Conservation (phyloP, 306 rosid species). For the Rosa persica region DNA sequence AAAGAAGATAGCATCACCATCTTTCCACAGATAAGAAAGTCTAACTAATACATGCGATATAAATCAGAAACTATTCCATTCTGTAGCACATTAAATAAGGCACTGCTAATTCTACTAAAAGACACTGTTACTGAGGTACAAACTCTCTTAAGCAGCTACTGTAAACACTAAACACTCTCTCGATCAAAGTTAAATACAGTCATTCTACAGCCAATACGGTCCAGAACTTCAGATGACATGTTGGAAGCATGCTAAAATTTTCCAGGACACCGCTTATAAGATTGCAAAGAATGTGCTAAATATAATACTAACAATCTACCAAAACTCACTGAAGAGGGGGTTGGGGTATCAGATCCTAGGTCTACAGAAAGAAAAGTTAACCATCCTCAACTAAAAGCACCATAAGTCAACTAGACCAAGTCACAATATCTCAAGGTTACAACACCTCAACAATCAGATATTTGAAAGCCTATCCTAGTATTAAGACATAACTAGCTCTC, state of each 20-base stretch:
- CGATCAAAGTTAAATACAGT: background rate
- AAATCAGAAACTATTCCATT: background rate
- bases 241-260: background rate
- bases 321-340: background rate
- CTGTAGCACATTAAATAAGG: background rate
- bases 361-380: background rate
- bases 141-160: background rate
- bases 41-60: background rate
- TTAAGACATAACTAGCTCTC: background rate
- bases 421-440: background rate
- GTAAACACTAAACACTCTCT: background rate
- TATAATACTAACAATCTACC: background rate
- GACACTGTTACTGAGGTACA: background rate
- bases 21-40: no score
- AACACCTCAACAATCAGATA: background rate
- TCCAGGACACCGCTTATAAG: background rate
- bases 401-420: background rate
- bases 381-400: background rate
- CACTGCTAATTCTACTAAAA: background rate
- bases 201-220: conserved; percentile 3
- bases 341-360: no score
- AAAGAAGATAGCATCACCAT: background rate
- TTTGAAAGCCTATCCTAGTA: background rate
- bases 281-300: background rate
- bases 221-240: background rate